Base-by-base conservation (phyloP, 495 filamentous ascomycete genomes). In the Paragyromitra xinjiangensis region DNA sequence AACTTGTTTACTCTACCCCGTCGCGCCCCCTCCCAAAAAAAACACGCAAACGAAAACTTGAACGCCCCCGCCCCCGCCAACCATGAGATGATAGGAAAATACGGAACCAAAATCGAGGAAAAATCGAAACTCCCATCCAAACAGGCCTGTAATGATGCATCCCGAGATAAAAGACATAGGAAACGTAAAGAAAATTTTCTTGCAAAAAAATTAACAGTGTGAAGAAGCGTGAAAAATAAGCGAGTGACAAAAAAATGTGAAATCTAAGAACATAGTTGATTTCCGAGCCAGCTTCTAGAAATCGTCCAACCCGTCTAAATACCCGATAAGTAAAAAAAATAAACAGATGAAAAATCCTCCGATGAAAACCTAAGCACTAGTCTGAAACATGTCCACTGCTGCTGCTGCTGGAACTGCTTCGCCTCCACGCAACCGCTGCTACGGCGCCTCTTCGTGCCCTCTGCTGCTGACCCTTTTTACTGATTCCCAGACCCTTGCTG, bases 321-420 rank as follows among this genome's bases (percentile, higher is more conserved):
- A 24, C 53, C 53, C 53, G 26, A 56, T 19, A 56, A 26, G 22
- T 26, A 4, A 50, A 50, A 24, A 67, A 39, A 42, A 45, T 29
- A 34, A 58, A 29, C 16, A n/a, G 19, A 58, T 24, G 58, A 19
- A 42, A 50, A n/a, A 42, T 22, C 55, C 26, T 34, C 14, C 7
- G 14, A 42, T n/a, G 59, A 63, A 63, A 22, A 16, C 9, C n/a
- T 7, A 24, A 50, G 37, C 6, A 45, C 26, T 66, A 77, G 66
- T 77, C 74, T 7, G 74, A 77, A 42, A 73, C 74, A 61, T 77
- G 74, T 6, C 74, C 74, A 6, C 74, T 79, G 51, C 75, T 78
- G 37, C 67, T 79, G 24, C 62, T 78, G 19, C 65, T 78, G n/a
- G 50, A 69, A 6, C 77, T 71, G 29, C 63, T 72, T 11, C 77